phyloP scores from a whole-genome alignment of 768 basidiomycete species.

The Crassisporium funariophilum region DNA sequence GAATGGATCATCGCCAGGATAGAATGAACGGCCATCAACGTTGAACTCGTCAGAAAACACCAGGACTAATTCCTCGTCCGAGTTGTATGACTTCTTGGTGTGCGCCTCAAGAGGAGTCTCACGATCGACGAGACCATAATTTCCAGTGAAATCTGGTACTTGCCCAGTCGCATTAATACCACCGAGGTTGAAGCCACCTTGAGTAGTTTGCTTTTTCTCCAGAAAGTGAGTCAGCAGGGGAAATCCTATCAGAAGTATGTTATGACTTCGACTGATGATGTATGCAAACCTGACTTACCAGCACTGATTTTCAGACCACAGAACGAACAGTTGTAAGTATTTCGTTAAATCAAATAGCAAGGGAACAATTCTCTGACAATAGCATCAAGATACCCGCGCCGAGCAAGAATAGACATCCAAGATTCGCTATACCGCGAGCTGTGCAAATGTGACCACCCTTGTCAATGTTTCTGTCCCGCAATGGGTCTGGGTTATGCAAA shows the following conservation, averaged over 20 bases:
- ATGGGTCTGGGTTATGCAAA: conserved; percentile 58
- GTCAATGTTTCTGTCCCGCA: conserved; percentile 49
- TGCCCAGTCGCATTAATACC: conserved; percentile 69
- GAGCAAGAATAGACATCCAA: conserved; percentile 58
- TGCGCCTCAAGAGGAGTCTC: conserved; percentile 61
- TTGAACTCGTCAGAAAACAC: conserved; percentile 74
- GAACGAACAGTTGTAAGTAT: not conserved
- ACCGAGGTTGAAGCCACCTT: conserved; percentile 61
- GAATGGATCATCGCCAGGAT: conserved; percentile 59
- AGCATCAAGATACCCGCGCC: conserved; percentile 39
- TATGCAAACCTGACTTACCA: conserved; percentile 24
- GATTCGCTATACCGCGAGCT: conserved; percentile 55
- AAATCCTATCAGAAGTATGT: conserved; percentile 30
- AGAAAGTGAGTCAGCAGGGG: conserved; percentile 45
- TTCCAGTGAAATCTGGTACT: conserved; percentile 50
- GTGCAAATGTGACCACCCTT: conserved; percentile 57
- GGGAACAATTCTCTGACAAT: conserved; percentile 41
- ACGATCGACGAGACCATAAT: conserved; percentile 64
- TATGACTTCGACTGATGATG: not conserved
- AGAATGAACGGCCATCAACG: conserved; percentile 59
- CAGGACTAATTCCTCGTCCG: conserved; percentile 44
- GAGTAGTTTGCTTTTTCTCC: conserved; percentile 31
- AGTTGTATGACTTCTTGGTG: conserved; percentile 51
- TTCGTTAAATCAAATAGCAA: not conserved
- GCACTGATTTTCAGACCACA: conserved; percentile 31